phyloP scores from a whole-genome alignment of 306 rosid genomes.

The Alnus glutinosa region DNA sequence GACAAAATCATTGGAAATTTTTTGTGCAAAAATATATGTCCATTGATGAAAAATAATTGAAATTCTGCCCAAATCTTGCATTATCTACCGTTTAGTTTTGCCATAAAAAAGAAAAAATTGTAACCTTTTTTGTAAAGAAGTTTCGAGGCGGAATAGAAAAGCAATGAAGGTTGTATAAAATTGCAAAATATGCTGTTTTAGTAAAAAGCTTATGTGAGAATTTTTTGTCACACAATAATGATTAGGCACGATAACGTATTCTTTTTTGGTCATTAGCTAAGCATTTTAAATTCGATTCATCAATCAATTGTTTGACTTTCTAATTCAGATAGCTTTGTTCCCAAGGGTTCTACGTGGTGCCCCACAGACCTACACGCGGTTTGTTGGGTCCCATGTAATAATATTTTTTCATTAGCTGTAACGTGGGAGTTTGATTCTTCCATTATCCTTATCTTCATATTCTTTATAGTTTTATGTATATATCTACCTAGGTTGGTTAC shows the following conservation, averaged over 20 bases:
- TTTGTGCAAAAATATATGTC: no score
- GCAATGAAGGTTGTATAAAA: background rate
- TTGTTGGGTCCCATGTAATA: background rate
- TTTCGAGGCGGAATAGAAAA: background rate
- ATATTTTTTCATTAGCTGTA: background rate
- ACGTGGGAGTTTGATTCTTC: background rate
- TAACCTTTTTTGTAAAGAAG: no score
- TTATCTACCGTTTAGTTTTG: no score
- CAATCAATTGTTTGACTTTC: conserved; percentile 4
- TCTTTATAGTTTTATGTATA: background rate
- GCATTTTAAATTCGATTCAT: background rate
- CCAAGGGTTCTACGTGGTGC: background rate
- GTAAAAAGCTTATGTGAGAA: conserved; percentile 8
- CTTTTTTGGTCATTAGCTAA: background rate
- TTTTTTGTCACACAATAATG: conserved; percentile 2
- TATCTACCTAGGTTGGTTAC: background rate
- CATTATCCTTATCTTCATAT: conserved; percentile 11
- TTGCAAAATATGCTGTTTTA: conserved; percentile 7
- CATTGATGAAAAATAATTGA: no score
- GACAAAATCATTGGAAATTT: no score
- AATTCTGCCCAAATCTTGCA: no score
- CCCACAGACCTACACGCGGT: background rate
- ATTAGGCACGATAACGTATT: background rate
- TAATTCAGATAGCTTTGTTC: background rate
- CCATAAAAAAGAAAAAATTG: no score